Evolutionary conservation across 2,329 filamentous ascomycete species (phyloP), one percentile per base, ranked within the genome.

Genomic region (Bipolaris gigantea): DNA sequence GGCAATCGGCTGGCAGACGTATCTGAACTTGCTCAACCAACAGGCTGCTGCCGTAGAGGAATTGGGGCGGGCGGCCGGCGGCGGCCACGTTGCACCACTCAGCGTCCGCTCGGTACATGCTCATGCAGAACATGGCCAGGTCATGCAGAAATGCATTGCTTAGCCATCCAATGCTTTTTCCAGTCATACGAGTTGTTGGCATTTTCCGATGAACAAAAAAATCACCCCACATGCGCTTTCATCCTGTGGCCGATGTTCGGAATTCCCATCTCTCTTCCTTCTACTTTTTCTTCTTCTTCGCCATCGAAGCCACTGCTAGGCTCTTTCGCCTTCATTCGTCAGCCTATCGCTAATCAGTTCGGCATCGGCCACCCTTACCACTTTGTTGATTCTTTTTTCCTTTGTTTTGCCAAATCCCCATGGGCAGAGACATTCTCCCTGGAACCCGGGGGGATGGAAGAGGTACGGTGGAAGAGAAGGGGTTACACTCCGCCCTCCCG

Each of bases 1-100:
- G 60, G 90, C 90, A 1, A 88, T 96, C 47, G 89, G 89, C 0
- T 97, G 92, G 92, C 92, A 96, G 81, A 92, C 90, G 0, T 97
- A 96, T 79, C 70, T 97, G 64, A 90, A 87, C 63, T 89, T 86
- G 73, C 74, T 96, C 67, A 96, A 96, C 66, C 82, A 88, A 66
- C 79, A 79, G 57, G 90, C 89, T 1, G 90, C 91, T 72, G 78
- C 79, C 44, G 77, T 80, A 62, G 82, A 84, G 48, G 61, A 64
- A 40, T 49, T 50, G 6, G 65, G 69, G 36, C 65, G 66, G 32
- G 46, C 53, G 33, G 41, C 52, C 18, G 41, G 48, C 18, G 47
- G 27, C 5, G 45, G 27, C 45, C 55, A 54, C 11, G 35, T 18
- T 5, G 45, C 42, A 41, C 48, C 46, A 19, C 38, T 36, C 35